These are phyloP conservation scores for Tolypocladium album DNA, from an alignment of 2,329 filamentous ascomycete species.

Conservation along the genomic window DNA sequence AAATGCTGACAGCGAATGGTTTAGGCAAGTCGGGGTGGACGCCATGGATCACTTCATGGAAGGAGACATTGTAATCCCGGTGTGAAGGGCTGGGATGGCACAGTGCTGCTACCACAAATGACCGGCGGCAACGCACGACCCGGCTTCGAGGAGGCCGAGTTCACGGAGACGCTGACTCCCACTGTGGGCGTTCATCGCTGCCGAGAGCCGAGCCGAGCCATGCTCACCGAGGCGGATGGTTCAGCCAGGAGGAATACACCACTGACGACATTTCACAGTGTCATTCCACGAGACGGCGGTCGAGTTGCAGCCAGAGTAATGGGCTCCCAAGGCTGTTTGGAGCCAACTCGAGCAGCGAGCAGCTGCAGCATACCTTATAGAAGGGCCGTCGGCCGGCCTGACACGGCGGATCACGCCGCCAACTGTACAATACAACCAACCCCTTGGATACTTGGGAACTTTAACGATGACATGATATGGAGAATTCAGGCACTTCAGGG, in stretches of 20 bases:
- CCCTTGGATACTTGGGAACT: neutral
- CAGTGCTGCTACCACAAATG: neutral
- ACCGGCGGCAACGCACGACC: neutral
- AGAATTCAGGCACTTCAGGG: neutral
- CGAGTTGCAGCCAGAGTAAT: neutral
- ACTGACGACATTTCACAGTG: too few relatives aligned
- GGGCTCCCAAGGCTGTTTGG: neutral
- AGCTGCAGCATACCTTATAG: neutral
- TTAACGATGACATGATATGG: neutral
- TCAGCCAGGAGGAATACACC: neutral
- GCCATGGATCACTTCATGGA: constrained; percentile 25
- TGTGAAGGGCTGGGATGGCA: neutral
- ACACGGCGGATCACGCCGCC: neutral
- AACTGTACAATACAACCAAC: neutral
- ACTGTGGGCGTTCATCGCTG: neutral
- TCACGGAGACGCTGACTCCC: neutral
- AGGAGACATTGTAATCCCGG: constrained; percentile 12
- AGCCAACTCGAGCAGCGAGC: neutral
- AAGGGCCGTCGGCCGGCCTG: neutral
- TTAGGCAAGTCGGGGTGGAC: constrained; percentile 23
- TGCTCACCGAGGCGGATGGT: neutral
- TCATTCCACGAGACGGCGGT: neutral
- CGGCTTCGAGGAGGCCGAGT: neutral
- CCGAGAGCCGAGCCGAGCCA: neutral
- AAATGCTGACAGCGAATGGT: neutral